These are phyloP conservation scores for Fistulifera pelliculosa DNA, from an alignment of 108 stramenopile species.

Conservation along the genomic window DNA sequence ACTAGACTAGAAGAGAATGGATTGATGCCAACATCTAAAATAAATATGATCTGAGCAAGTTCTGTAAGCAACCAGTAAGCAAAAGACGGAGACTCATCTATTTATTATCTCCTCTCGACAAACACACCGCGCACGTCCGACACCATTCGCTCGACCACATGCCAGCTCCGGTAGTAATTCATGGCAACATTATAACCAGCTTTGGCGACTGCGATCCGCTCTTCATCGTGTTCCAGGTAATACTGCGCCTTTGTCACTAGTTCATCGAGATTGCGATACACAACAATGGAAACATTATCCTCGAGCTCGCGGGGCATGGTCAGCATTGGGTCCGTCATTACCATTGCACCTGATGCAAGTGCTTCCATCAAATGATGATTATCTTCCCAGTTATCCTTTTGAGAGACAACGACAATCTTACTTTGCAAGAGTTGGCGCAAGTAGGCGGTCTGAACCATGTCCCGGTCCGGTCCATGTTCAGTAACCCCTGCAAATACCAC, in stretches of 20 bases:
- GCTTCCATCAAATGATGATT: conserved; percentile 52
- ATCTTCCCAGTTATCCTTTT: conserved; percentile 64
- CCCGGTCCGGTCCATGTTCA: conserved; percentile 1
- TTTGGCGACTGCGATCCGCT: conserved; percentile 29
- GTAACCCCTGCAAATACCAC: background rate
- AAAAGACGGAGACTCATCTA: no score
- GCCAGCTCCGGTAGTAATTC: conserved; percentile 41
- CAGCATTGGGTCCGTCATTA: conserved; percentile 45
- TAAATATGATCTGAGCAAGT: no score
- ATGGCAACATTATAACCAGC: conserved; percentile 36
- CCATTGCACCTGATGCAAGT: conserved; percentile 48
- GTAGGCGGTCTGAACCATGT: conserved; percentile 12
- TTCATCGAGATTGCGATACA: conserved; percentile 24
- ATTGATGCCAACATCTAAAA: no score
- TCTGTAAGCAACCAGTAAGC: no score
- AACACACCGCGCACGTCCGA: conserved; percentile 16
- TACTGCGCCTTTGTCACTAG: conserved; percentile 24
- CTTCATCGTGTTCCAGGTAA: conserved; percentile 23
- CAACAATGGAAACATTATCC: conserved; percentile 27
- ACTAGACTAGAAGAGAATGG: no score
- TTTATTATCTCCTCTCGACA: no score
- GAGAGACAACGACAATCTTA: conserved; percentile 55
- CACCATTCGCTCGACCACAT: conserved; percentile 45
- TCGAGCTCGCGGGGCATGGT: conserved; percentile 26
- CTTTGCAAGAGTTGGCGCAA: conserved; percentile 23